Base-by-base conservation (phyloP, 257 asterid genomes). In the Salvia rosmarinus region DNA sequence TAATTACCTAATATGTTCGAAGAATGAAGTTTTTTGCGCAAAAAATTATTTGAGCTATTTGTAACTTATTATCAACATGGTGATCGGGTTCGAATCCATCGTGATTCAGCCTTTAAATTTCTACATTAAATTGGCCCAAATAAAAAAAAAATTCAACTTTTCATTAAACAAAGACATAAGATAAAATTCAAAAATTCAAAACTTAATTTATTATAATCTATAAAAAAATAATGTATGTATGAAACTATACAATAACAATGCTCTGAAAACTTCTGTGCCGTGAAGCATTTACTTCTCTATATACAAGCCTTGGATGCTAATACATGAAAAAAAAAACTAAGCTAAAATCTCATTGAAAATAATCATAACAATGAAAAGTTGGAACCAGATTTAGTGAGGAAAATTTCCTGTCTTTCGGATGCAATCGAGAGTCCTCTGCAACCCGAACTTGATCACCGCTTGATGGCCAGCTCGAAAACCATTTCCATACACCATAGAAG, bases 401-500 rank as follows among this genome's bases (percentile, higher is more conserved):
- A 95, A 88, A 37, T 76, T 85, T 50, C 97, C 99, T 0, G 97
- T 89, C 82, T 85, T 84, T 56, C 80, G 82, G 49, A 95, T 82
- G 71, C 89, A 95, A 67, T 89, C 90, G 54, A 95, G 82, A 17
- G 99, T 95, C 65, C 79, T 78, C 79, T 78, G 82, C 71, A 95
- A 59, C 57, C 99, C 99, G 59, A 86, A 91, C 77, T 82, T 83
- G 56, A 74, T 75, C 60, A 89, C 96, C 0, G 96, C 97, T 42
- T 78, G 85, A 43, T 89, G 87, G 72, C 94, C 99, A 28, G 87
- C 88, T 71, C 98, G 71, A 63, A 88, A 95, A 13, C 99, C 98
- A 57, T 95, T 81, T 61, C 99, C 99, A 59, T 95, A 95, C 5
- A 95, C 90, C 23, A 81, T 81, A 2, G 99, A 95, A 8, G 91